phyloP scores from a whole-genome alignment of 2,329 filamentous ascomycete species.

The Pleomassaria siparia region DNA sequence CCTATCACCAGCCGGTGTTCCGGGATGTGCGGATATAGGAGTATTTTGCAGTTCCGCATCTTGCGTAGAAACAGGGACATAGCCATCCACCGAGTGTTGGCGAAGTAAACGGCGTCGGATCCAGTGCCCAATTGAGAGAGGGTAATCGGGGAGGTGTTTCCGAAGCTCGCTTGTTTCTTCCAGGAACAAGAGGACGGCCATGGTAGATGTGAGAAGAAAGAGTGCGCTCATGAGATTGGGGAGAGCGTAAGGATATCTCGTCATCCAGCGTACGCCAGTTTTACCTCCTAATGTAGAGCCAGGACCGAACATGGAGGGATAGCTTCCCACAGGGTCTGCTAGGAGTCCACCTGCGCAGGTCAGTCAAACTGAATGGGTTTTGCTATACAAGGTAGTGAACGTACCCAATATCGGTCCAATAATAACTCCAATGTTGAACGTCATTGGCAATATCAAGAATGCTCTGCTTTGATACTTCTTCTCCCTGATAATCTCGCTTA shows the following conservation, averaged over 20 bases:
- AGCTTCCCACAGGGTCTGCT: conserved; percentile 64
- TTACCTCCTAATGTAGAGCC: conserved; percentile 59
- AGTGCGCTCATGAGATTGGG: conserved; percentile 68
- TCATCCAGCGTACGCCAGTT: conserved; percentile 64
- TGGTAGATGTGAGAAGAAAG: conserved; percentile 59
- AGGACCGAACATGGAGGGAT: conserved; percentile 65
- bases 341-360: conserved; percentile 63
- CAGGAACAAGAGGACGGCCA: conserved; percentile 63
- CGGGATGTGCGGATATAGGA: conserved; percentile 20
- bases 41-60: conserved; percentile 33
- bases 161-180: conserved; percentile 59
- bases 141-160: conserved; percentile 45
- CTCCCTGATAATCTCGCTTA: conserved; percentile 70
- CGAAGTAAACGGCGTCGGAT: conserved; percentile 39
- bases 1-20: conserved; percentile 13
- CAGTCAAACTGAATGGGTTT: conserved; percentile 7
- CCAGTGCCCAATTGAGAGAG: conserved; percentile 43
- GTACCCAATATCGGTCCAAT: conserved; percentile 45
- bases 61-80: conserved; percentile 27
- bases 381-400: background rate
- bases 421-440: conserved; percentile 62
- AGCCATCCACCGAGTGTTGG: conserved; percentile 27
- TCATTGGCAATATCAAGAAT: conserved; percentile 65
- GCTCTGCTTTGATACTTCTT: conserved; percentile 63
- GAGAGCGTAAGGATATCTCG: conserved; percentile 66